Conservation (phyloP, 148 eudicot species). For the Pouteria glomerata region DNA sequence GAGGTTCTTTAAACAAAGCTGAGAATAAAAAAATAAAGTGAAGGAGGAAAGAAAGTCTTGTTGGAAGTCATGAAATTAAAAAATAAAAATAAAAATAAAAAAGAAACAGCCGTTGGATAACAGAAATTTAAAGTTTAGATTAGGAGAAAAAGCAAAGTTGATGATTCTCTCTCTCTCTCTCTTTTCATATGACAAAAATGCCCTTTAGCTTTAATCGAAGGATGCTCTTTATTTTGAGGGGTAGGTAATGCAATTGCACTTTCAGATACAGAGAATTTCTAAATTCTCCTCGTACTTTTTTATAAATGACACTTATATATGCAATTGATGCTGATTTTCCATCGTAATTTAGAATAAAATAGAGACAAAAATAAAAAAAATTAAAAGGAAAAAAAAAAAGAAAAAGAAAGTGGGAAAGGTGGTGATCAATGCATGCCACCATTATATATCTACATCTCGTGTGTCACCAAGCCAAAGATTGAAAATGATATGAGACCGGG, state of each 20-base stretch:
- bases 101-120: conserved; percentile 67
- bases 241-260: conserved; percentile 50
- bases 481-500: conserved; percentile 21
- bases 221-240: conserved; percentile 36
- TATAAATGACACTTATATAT: conserved; percentile 13
- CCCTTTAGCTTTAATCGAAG: conserved; percentile 59
- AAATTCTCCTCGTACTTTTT: conserved; percentile 13
- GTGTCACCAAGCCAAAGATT: conserved; percentile 21
- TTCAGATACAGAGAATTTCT: conserved; percentile 24
- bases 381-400: no score
- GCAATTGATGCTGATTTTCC: neutral
- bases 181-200: conserved; percentile 37
- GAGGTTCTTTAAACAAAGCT: conserved; percentile 17
- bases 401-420: neutral
- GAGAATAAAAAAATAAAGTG: conserved; percentile 22
- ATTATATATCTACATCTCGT: conserved; percentile 17
- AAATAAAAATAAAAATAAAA: no score
- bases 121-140: conserved; percentile 56
- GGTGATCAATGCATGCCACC: conserved; percentile 18
- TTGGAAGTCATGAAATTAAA: conserved; percentile 12
- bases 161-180: conserved; percentile 19
- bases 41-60: conserved; percentile 11
- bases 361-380: neutral
- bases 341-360: neutral
- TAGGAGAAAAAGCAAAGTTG: conserved; percentile 37